phyloP scores from a whole-genome alignment of 805 yeast genomes.

The Metschnikowia vanudenii region DNA sequence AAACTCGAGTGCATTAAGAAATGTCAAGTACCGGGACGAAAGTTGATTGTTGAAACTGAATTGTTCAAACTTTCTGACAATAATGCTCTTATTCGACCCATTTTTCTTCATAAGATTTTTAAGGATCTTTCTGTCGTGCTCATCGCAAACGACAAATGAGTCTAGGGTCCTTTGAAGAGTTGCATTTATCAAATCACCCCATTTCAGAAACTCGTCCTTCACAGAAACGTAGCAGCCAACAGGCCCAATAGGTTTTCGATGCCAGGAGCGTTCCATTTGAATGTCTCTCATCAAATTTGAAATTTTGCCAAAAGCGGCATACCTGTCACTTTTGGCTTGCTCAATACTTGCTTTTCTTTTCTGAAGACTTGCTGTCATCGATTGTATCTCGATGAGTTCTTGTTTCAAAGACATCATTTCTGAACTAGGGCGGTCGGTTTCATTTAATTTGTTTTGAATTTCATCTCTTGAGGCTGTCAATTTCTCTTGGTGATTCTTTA shows the following conservation, averaged over 20 bases:
- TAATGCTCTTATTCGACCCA: conserved; percentile 40
- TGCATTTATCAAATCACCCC: conserved; percentile 62
- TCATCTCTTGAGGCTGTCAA: conserved; percentile 11
- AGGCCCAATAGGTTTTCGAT: conserved; percentile 72
- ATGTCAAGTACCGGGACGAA: conserved; percentile 27
- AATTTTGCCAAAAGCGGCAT: conserved; percentile 55
- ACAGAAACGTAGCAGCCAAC: conserved; percentile 62
- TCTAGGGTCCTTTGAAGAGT: conserved; percentile 49
- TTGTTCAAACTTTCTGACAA: conserved; percentile 53
- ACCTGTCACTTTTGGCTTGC: conserved; percentile 28
- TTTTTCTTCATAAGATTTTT: conserved; percentile 34
- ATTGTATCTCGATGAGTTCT: conserved; percentile 13
- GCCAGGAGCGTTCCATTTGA: conserved; percentile 31
- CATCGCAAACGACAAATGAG: conserved; percentile 66
- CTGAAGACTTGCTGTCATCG: conserved; percentile 3
- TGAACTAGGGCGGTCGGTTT: conserved; percentile 7
- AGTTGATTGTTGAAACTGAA: conserved; percentile 46
- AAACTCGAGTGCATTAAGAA: conserved; percentile 62
- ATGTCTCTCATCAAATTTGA: conserved; percentile 39
- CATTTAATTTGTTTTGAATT: conserved; percentile 8
- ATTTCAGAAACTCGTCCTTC: conserved; percentile 50
- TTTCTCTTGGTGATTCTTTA: conserved; percentile 11
- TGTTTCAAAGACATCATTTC: conserved; percentile 12
- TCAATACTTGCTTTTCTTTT: conserved; percentile 12
- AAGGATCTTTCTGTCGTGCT: conserved; percentile 50